Conservation (phyloP, 805 yeast genomes). For the Candida oleophila region DNA sequence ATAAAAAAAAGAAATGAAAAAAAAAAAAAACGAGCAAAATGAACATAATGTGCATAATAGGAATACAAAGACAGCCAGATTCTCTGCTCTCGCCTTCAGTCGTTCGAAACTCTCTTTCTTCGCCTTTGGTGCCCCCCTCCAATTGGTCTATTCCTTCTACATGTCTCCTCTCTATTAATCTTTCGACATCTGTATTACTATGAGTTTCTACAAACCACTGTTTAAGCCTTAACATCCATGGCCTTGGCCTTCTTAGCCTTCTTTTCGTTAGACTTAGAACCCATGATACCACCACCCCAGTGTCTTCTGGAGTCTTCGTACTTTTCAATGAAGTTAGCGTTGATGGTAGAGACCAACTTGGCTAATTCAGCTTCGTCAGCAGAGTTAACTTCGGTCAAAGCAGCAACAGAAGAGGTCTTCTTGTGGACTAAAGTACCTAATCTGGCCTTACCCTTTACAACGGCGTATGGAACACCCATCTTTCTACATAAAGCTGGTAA, state of each 20-base stretch:
- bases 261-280: slow-evolving; percentile 89
- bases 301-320: slow-evolving; percentile 96
- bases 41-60: no score
- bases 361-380: slow-evolving; percentile 96
- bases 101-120: no score
- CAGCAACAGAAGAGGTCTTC: slow-evolving; percentile 97
- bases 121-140: no score
- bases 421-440: slow-evolving; percentile 96
- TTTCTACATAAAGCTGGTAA: slow-evolving; percentile 98
- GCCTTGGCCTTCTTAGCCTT: slow-evolving; percentile 71
- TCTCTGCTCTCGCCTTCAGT: no score
- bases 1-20: no score
- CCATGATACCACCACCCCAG: slow-evolving; percentile 99
- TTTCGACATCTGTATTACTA: background rate
- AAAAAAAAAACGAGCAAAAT: no score
- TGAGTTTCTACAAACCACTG: background rate
- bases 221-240: slow-evolving; percentile 23
- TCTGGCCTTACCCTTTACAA: slow-evolving; percentile 98
- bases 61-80: no score
- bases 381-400: slow-evolving; percentile 89
- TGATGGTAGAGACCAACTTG: slow-evolving; percentile 86
- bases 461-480: slow-evolving; percentile 99
- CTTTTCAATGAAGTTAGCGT: slow-evolving; percentile 90
- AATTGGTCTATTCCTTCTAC: background rate
- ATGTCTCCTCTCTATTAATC: background rate